Evolutionary conservation across 495 filamentous ascomycete genomes (phyloP).

Genomic region (Talaromyces nanjingensis): DNA sequence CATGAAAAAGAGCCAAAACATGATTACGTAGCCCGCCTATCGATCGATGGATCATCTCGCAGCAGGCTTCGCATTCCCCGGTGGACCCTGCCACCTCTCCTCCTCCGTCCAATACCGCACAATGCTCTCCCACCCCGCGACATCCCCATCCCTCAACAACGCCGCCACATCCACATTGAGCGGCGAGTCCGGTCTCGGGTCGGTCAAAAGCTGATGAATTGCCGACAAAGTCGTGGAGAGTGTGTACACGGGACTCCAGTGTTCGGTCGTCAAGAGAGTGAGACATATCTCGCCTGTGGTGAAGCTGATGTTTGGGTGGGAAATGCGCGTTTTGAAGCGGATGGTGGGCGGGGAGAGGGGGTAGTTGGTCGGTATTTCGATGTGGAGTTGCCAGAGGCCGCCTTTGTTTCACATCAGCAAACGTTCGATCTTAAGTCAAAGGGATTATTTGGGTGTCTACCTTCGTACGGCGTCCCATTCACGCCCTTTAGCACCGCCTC

Average conservation of each 20-base stretch:
- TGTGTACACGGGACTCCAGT: constrained; percentile 82
- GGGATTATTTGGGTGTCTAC: too few relatives aligned
- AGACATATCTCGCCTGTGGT: constrained; percentile 87
- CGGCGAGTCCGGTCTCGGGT: constrained; percentile 74
- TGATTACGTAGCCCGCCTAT: neutral
- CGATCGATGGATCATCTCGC: neutral
- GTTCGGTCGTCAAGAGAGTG: constrained; percentile 68
- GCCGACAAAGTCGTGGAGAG: constrained; percentile 69
- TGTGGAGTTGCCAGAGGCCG: constrained; percentile 77
- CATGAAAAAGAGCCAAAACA: neutral
- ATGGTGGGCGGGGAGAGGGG: constrained; percentile 71
- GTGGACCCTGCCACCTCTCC: constrained; percentile 32
- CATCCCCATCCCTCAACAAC: constrained; percentile 68
- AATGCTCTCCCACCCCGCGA: constrained; percentile 67
- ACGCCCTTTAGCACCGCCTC: constrained; percentile 73
- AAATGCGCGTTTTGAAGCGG: constrained; percentile 70
- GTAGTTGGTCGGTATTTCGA: constrained; percentile 71
- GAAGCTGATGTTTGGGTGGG: constrained; percentile 79
- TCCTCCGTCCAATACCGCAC: constrained; percentile 71
- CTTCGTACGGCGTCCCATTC: constrained; percentile 62
- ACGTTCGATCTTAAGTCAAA: too few relatives aligned
- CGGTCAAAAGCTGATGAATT: constrained; percentile 68
- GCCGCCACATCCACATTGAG: constrained; percentile 85
- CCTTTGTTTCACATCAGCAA: too few relatives aligned
- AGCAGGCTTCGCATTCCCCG: constrained; percentile 5